Evolutionary conservation across 352 stramenopile genomes (phyloP).

Genomic region (Pythium apleroticum): DNA sequence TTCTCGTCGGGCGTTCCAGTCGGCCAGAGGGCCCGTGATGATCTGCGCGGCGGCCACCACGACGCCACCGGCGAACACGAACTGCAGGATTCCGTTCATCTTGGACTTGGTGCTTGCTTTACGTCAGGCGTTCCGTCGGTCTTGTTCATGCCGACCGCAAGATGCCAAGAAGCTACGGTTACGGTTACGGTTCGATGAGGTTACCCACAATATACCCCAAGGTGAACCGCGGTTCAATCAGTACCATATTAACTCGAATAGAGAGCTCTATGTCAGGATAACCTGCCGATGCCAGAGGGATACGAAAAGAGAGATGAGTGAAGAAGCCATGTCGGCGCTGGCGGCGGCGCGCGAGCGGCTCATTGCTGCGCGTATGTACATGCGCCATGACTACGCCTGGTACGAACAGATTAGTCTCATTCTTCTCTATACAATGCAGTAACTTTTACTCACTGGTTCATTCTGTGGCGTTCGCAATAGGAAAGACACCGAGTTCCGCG

Average conservation of each 20-base stretch:
- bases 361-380: slow-evolving; percentile 51
- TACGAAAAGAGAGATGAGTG: slow-evolving; percentile 4
- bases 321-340: slow-evolving; percentile 8
- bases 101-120: slow-evolving; percentile 8
- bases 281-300: neutral
- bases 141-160: neutral
- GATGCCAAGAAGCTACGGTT: slow-evolving; percentile 1
- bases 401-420: slow-evolving; percentile 22
- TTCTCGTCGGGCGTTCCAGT: slow-evolving; percentile 79
- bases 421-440: slow-evolving; percentile 8
- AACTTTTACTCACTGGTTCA: neutral
- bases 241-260: neutral
- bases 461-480: slow-evolving; percentile 23
- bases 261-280: neutral
- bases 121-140: slow-evolving; percentile 11
- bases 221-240: slow-evolving; percentile 7
- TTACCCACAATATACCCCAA: no score
- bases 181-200: neutral
- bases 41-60: slow-evolving; percentile 69
- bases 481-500: slow-evolving; percentile 67
- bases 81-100: slow-evolving; percentile 79
- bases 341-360: slow-evolving; percentile 49
- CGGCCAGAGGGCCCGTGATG: slow-evolving; percentile 57
- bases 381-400: slow-evolving; percentile 89
- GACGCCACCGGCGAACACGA: slow-evolving; percentile 66